phyloP scores from a whole-genome alignment of 176 grass and related monocot species.

The Tillandsia leiboldiana region DNA sequence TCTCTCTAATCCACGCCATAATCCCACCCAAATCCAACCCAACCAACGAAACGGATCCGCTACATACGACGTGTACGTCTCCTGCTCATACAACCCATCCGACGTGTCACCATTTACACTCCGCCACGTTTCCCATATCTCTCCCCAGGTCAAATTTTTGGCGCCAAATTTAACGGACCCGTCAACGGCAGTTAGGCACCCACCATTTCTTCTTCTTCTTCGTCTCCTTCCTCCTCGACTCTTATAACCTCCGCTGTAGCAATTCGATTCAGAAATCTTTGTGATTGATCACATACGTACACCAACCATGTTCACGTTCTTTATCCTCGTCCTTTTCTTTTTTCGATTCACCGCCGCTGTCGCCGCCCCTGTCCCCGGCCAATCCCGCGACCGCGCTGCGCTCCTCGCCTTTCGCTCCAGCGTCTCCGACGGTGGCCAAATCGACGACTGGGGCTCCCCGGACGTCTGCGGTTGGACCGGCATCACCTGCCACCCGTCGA shows the following conservation, averaged over 20 bases:
- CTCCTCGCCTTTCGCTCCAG: conserved; percentile 45
- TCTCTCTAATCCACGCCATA: conserved; percentile 24
- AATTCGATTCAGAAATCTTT: background rate
- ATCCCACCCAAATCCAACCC: conserved; percentile 18
- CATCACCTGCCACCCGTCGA: conserved; percentile 33
- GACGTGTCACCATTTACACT: conserved; percentile 6
- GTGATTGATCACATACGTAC: background rate
- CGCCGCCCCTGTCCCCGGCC: background rate
- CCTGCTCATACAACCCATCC: background rate
- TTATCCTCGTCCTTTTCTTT: conserved; percentile 8
- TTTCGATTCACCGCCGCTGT: background rate
- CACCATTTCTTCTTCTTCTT: conserved; percentile 3
- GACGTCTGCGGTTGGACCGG: conserved; percentile 78
- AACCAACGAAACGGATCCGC: conserved; percentile 5
- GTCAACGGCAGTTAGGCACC: conserved; percentile 41
- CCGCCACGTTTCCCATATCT: conserved; percentile 1
- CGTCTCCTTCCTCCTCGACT: background rate
- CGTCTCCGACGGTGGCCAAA: conserved; percentile 30
- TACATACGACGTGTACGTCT: conserved; percentile 4
- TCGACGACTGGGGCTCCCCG: conserved; percentile 31
- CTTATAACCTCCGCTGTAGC: conserved; percentile 36
- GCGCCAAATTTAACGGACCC: conserved; percentile 21
- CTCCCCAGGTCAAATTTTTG: conserved; percentile 26
- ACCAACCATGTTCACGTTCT: conserved; percentile 16
- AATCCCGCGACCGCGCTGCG: conserved; percentile 25